Evolutionary conservation across 75 land plant genomes (phyloP), one percentile per base, ranked within the genome.

Genomic region (Selaginella moellendorffii): DNA sequence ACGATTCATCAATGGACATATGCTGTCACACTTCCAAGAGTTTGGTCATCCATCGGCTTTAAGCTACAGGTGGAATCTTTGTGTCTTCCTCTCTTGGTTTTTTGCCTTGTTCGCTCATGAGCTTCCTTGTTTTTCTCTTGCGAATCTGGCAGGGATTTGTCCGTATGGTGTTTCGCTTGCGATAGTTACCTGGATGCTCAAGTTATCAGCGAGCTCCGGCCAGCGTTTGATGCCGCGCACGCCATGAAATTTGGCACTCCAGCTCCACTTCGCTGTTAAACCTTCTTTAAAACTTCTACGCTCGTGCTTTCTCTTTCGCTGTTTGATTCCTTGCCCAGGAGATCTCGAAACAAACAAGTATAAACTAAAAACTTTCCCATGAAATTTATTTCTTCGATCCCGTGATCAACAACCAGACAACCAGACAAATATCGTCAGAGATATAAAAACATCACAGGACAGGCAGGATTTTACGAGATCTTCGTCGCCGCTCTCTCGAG

Each of bases 91-190:
- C 36, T 30, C 2, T 54, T 23, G 22, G 2, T 25, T 62, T 27
- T 14, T 14, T 1, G 42, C 26, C 17, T 12, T 62, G 21, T 23
- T 9, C 31, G 60, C 42, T 42, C 1, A 26, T 62, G 17, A 1
- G 27, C 59, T 68, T 29, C 52, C 19, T 29, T 65, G 63, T 28
- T 53, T 5, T 29, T 31, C 30, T 20, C 1, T 30, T 22, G 27
- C 29, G 54, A 1, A 26, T 1, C 22, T 27, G 27, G 62, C 83
- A 90, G 91, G 63, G 91, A 90, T 69, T 62, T 87, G 64, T 90
- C 96, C 9, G 85, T 87, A 21, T 90, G 91, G 96, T 90, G 96
- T 64, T 90, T 84, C 68, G 30, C 71, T 0, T 90, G 96, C 42
- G 87, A 90, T 30, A 73, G 84, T 26, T 90, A 90, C 63, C 60